A percentile compares a stretch with the other conserved stretches of the same genome.
These are phyloP conservation scores for Diversispora epigaea DNA, from an alignment of 192 early-diverging fungal genomes.

Conservation along the genomic window DNA sequence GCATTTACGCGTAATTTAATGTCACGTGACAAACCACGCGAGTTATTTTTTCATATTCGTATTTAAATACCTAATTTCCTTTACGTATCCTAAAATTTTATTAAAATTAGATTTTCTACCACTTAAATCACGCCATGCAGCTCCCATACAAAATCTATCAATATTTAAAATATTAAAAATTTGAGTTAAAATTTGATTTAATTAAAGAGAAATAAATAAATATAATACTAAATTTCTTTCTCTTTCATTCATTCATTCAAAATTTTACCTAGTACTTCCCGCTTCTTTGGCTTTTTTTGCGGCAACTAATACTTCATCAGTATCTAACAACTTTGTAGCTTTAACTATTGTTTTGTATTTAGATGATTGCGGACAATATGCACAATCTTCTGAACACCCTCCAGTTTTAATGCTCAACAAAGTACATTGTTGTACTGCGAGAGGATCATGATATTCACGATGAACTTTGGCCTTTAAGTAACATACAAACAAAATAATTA, in stretches of 20 bases:
- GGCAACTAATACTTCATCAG: slow-evolving; percentile 67
- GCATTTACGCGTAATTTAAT: background rate
- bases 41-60: background rate
- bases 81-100: slow-evolving; percentile 70
- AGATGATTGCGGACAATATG: slow-evolving; percentile 81
- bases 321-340: slow-evolving; percentile 68
- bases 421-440: slow-evolving; percentile 79
- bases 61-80: slow-evolving; percentile 68
- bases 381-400: slow-evolving; percentile 81
- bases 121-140: slow-evolving; percentile 78
- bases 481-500: background rate
- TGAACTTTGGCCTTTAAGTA: slow-evolving; percentile 69
- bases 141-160: slow-evolving; percentile 78
- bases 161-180: slow-evolving; percentile 19
- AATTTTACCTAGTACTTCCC: slow-evolving; percentile 65
- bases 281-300: slow-evolving; percentile 74
- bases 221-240: too few species aligned
- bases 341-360: slow-evolving; percentile 67
- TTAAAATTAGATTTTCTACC: slow-evolving; percentile 84
- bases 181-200: slow-evolving; percentile 3
- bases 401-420: slow-evolving; percentile 81
- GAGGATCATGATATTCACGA: slow-evolving; percentile 64
- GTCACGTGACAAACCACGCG: background rate
- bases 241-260: too few species aligned
- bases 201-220: background rate